Evolutionary conservation across 2,329 filamentous ascomycete species (phyloP).

Genomic region (Bipolaris victoriae): DNA sequence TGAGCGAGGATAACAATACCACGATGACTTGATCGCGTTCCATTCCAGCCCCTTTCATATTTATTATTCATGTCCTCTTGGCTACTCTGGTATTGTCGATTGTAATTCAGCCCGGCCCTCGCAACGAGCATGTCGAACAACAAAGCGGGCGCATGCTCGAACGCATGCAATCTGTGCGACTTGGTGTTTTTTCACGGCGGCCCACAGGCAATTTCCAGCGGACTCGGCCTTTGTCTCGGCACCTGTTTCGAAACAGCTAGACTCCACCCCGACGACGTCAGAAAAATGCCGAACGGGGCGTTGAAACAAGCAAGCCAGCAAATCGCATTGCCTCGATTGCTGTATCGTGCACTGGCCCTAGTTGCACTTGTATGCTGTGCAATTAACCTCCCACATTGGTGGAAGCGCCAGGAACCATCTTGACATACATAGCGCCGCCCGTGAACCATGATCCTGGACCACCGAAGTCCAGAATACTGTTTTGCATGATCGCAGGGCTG

Average conservation of each 20-base stretch:
- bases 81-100: background rate
- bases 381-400: conserved; percentile 36
- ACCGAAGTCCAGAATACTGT: conserved; percentile 15
- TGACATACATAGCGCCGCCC: conserved; percentile 22
- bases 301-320: conserved; percentile 12
- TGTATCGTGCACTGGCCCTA: conserved; percentile 12
- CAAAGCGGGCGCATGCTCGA: background rate
- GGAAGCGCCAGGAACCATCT: conserved; percentile 19
- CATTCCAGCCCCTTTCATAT: background rate
- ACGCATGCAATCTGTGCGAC: background rate
- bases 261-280: conserved; percentile 20
- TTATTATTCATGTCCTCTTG: background rate
- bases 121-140: background rate
- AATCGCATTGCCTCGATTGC: conserved; percentile 6
- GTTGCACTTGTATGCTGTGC: conserved; percentile 22
- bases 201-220: conserved; percentile 14
- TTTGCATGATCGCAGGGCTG: conserved; percentile 12
- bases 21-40: background rate
- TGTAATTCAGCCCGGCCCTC: background rate
- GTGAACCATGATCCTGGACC: conserved; percentile 23
- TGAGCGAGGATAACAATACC: background rate
- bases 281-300: conserved; percentile 19
- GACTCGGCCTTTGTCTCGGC: conserved; percentile 18
- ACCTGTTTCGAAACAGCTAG: conserved; percentile 31
- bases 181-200: conserved; percentile 4